A percentile compares a stretch with the other conserved stretches of the same genome.
Conservation (phyloP, 345 rosid genomes). For the Arabis hirsuta region DNA sequence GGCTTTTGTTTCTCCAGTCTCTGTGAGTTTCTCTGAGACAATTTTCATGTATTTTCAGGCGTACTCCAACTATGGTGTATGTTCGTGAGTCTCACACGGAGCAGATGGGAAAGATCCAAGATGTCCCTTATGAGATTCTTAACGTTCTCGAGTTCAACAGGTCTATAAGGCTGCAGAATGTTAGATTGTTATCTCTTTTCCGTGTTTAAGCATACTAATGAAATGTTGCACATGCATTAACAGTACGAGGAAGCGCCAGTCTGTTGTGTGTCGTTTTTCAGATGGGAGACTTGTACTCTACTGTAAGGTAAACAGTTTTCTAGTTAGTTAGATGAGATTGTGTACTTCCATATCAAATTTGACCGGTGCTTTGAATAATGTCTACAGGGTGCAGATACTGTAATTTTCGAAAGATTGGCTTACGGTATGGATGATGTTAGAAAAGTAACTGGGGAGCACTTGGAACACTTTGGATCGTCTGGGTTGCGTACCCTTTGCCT, state of each 20-base stretch:
- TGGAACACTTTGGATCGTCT: slow-evolving; percentile 94
- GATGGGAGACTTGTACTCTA: slow-evolving; percentile 94
- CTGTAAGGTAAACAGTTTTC: slow-evolving; percentile 74
- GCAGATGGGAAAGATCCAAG: slow-evolving; percentile 84
- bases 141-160: slow-evolving; percentile 98
- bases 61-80: slow-evolving; percentile 87
- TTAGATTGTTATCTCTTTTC: slow-evolving; percentile 15
- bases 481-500: slow-evolving; percentile 98
- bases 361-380: slow-evolving; percentile 44
- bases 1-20: slow-evolving; percentile 27
- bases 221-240: slow-evolving; percentile 28
- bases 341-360: slow-evolving; percentile 27
- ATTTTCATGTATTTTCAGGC: slow-evolving; percentile 55
- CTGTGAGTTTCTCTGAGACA: slow-evolving; percentile 35
- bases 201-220: slow-evolving; percentile 17
- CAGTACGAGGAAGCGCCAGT: slow-evolving; percentile 98
- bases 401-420: slow-evolving; percentile 85
- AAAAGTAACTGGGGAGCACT: slow-evolving; percentile 72
- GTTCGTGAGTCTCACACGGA: slow-evolving; percentile 97
- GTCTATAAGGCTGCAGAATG: slow-evolving; percentile 41
- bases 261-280: slow-evolving; percentile 93
- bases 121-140: slow-evolving; percentile 82
- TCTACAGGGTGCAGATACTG: slow-evolving; percentile 95
- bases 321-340: slow-evolving; percentile 13
- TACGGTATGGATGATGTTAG: slow-evolving; percentile 65